Conservation (phyloP, 805 yeast species). For the Metschnikowia vanudenii region DNA sequence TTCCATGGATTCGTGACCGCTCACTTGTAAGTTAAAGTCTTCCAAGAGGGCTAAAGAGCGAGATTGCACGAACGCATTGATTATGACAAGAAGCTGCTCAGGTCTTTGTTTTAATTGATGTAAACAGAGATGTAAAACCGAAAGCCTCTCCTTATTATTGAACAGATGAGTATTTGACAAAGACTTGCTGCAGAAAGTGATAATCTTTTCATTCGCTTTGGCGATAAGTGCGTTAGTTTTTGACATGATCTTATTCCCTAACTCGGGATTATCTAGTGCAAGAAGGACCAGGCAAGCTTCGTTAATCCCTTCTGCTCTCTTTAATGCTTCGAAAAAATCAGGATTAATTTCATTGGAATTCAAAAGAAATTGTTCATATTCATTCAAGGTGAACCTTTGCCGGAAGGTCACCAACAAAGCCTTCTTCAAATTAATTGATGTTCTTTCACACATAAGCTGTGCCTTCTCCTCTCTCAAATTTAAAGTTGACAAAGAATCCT, state of each 20-base stretch:
- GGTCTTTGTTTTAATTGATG: constrained; percentile 36
- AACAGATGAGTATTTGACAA: constrained; percentile 32
- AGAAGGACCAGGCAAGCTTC: constrained; percentile 68
- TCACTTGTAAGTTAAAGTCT: constrained; percentile 63
- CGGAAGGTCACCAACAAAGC: constrained; percentile 52
- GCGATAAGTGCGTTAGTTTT: constrained; percentile 53
- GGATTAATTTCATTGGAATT: constrained; percentile 44
- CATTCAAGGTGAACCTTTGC: constrained; percentile 63
- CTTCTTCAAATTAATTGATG: constrained; percentile 47
- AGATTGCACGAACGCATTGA: constrained; percentile 63
- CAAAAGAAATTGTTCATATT: constrained; percentile 66
- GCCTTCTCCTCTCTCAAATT: constrained; percentile 26
- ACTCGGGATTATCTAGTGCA: constrained; percentile 61
- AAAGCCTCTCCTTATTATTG: constrained; percentile 25
- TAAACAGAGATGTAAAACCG: constrained; percentile 33
- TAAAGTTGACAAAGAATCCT: constrained; percentile 23
- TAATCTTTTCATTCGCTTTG: constrained; percentile 31
- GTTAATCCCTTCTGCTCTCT: constrained; percentile 62
- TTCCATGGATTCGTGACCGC: constrained; percentile 26
- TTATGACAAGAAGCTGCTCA: constrained; percentile 55
- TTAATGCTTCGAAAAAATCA: constrained; percentile 59
- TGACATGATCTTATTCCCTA: constrained; percentile 65
- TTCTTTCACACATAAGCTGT: constrained; percentile 30
- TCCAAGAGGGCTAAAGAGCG: constrained; percentile 62
- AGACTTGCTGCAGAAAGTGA: constrained; percentile 32